Percentiles rank a stretch among this genome's conserved stretches.
phyloP scores from a whole-genome alignment of 148 eudicot species.

The Limonium bicolor region DNA sequence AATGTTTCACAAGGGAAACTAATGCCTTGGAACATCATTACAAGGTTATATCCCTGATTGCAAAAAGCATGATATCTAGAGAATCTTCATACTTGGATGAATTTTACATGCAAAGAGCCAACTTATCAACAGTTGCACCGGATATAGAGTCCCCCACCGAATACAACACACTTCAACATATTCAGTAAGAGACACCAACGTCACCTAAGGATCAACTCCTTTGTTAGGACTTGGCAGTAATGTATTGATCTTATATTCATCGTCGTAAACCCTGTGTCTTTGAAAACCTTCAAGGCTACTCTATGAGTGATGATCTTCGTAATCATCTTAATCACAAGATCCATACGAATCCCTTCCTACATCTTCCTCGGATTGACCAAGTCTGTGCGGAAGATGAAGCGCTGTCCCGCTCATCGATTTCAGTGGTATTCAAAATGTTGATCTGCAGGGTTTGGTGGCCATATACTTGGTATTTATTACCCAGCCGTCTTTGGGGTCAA shows the following conservation, averaged over 20 bases:
- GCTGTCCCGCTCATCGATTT: conserved; percentile 40
- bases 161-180: conserved; percentile 74
- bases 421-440: no score
- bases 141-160: conserved; percentile 41
- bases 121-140: conserved; percentile 34
- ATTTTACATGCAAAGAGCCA: conserved; percentile 52
- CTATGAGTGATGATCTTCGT: conserved; percentile 22
- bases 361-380: conserved; percentile 52
- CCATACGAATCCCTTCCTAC: conserved; percentile 50
- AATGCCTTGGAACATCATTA: conserved; percentile 51
- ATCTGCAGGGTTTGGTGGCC: no score
- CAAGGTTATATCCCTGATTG: conserved; percentile 83
- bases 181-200: conserved; percentile 58
- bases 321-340: conserved; percentile 61
- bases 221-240: conserved; percentile 37
- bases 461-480: no score
- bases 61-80: conserved; percentile 68
- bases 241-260: conserved; percentile 30
- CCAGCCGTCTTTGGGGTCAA: no score
- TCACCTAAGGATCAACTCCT: conserved; percentile 45
- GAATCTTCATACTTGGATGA: conserved; percentile 50
- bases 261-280: conserved; percentile 22
- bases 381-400: conserved; percentile 51
- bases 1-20: conserved; percentile 47
- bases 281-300: conserved; percentile 33